Percentiles rank a stretch among this genome's conserved stretches.
Evolutionary conservation across 139 green algal genomes (phyloP).

Genomic region (Chlamydomonas applanata): DNA sequence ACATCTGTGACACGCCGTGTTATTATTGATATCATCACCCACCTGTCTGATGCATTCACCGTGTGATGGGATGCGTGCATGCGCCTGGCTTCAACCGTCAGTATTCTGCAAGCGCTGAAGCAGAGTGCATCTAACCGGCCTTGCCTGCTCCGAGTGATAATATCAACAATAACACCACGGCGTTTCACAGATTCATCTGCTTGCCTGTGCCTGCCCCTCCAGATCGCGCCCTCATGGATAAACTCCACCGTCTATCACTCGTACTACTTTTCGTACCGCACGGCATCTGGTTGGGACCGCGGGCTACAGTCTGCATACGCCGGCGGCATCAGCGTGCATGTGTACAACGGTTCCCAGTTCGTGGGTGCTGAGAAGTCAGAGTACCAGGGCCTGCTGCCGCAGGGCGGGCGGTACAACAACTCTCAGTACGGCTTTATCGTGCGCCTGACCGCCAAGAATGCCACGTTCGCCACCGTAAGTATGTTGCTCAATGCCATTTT

Average conservation of each 20-base stretch:
- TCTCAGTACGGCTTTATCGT: not conserved
- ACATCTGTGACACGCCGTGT: no score
- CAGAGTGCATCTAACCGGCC: no score
- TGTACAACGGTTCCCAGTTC: constrained; percentile 4
- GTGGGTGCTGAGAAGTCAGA: not conserved
- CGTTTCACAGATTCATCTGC: no score
- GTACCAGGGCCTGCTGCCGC: constrained; percentile 1
- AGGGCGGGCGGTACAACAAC: not conserved
- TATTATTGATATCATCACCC: no score
- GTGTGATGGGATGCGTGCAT: no score
- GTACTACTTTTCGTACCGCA: constrained; percentile 5
- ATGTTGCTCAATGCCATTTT: no score
- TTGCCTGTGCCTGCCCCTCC: not conserved
- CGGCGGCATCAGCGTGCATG: not conserved
- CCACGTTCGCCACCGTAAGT: not conserved
- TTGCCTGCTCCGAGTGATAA: no score
- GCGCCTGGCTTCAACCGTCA: no score
- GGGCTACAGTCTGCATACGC: not conserved
- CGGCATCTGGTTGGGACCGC: not conserved
- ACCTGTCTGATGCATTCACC: no score
- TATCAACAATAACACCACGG: no score
- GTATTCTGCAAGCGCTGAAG: no score
- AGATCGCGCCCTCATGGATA: not conserved
- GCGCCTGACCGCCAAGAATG: not conserved
- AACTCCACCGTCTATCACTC: not conserved